phyloP scores from a whole-genome alignment of 208 protist species.

The Trypanosoma platydactyli region DNA sequence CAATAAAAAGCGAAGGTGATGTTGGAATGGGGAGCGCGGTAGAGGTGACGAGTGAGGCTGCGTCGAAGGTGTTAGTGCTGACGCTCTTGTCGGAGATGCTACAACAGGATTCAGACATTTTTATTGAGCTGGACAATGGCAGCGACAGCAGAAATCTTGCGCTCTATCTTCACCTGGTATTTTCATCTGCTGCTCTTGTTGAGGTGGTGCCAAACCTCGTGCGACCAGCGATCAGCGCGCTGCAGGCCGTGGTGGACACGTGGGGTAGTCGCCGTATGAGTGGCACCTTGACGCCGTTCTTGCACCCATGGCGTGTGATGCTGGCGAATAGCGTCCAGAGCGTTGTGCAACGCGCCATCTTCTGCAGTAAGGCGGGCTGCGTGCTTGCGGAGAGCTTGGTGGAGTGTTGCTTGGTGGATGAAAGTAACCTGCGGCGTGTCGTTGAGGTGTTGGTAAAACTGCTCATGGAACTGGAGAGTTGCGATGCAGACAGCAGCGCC shows the following conservation, averaged over 20 bases:
- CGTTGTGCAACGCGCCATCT: conserved; percentile 54
- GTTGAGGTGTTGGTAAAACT: conserved; percentile 49
- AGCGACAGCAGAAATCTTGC: conserved; percentile 36
- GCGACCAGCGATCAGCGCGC: conserved; percentile 38
- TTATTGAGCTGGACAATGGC: conserved; percentile 20
- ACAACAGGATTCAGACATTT: neutral
- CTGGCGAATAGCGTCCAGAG: conserved; percentile 51
- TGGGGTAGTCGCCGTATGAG: conserved; percentile 3
- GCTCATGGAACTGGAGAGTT: conserved; percentile 46
- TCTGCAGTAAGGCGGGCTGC: conserved; percentile 41
- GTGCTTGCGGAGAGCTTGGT: conserved; percentile 52
- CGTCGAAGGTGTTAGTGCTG: conserved; percentile 14
- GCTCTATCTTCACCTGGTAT: conserved; percentile 30
- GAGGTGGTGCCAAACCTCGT: conserved; percentile 65
- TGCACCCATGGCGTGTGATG: conserved; percentile 54
- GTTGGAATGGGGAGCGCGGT: neutral
- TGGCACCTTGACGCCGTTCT: conserved; percentile 23
- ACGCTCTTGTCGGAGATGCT: conserved; percentile 13
- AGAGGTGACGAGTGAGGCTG: conserved; percentile 15
- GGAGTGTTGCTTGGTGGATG: conserved; percentile 54
- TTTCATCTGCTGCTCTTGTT: conserved; percentile 50
- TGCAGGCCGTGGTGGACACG: conserved; percentile 31
- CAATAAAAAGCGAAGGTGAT: conserved; percentile 4
- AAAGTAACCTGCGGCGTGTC: conserved; percentile 48
- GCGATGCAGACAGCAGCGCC: conserved; percentile 34